Evolutionary conservation across 306 rosid genomes (phyloP), one percentile per base, ranked within the genome.

Genomic region (Aeschynomene evenia): DNA sequence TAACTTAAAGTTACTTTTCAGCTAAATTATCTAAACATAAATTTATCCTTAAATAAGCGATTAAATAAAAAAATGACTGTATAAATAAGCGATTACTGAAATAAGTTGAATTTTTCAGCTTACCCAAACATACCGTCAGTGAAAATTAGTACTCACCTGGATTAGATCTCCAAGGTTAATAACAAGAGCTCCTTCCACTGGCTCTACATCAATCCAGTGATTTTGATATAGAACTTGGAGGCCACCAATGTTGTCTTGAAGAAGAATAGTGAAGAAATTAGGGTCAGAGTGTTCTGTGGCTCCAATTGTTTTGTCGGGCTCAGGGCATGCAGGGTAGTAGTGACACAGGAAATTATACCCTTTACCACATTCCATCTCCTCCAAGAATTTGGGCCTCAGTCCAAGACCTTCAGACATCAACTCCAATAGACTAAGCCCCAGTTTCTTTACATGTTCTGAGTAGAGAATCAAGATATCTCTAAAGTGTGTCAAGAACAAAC

Each of bases 171-270:
- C 70, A 9, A 64, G 56, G n/a, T 64, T 64, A 33, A 45, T 15
- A 2, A 15, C 37, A 7, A 64, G 45, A 50, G 70, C 70, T 65
- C 57, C 57, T 2, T 65, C 70, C 6, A 46, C 12, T 9, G 70
- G 70, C 42, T 65, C 34, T n/a, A 65, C 20, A 46, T 45, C 57
- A 45, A 46, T n/a, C 70, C 70, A 65, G 0, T 65, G 57, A 28
- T 5, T 45, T 28, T 65, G 57, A 6, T 26, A 46, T 26, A 65
- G 43, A 26, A 65, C 56, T 65, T 65, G 69, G 69, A 63, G 54
- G 69, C 69, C 69, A 63, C 57, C 70, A 28, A 65, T 46, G 57
- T 65, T 6, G 9, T 65, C 70, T 28, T 65, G 57, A 46, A 65
- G 70, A 10, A 65, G 57, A 12, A 46, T 18, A 6, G 58, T 65